These are phyloP conservation scores for Fusarium sambucinum DNA, from an alignment of 2,329 filamentous ascomycete species.

Conservation along the genomic window DNA sequence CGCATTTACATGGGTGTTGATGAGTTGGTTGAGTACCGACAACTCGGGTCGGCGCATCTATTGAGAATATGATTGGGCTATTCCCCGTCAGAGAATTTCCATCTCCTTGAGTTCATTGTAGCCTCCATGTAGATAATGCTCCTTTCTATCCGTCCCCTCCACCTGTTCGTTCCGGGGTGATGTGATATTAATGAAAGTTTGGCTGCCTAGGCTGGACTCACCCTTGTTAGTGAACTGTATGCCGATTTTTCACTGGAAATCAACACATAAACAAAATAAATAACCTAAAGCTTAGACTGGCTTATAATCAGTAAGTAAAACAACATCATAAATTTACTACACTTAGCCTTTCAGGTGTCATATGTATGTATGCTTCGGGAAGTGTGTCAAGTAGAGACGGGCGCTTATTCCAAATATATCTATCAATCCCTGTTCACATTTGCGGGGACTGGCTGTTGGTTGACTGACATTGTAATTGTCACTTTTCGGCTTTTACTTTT, in stretches of 20 bases:
- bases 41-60: constrained; percentile 4
- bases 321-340: neutral
- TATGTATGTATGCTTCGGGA: neutral
- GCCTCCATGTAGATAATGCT: neutral
- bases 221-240: neutral
- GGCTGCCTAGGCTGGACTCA: neutral
- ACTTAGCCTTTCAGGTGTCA: constrained; percentile 1
- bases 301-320: neutral
- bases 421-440: constrained; percentile 1
- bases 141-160: too few species aligned
- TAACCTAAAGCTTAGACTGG: too few species aligned
- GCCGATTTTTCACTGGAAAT: too few species aligned
- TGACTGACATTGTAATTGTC: neutral
- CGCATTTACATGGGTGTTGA: constrained; percentile 4
- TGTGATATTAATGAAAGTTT: neutral
- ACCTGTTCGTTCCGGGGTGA: neutral
- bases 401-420: constrained; percentile 26
- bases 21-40: constrained; percentile 4
- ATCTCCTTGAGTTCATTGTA: too few species aligned
- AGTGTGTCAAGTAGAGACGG: neutral
- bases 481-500: neutral
- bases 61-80: neutral
- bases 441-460: constrained; percentile 8
- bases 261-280: neutral
- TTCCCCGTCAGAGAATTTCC: neutral